Percentiles rank a stretch among this genome's conserved stretches.
These are phyloP conservation scores for Phialocephala subalpina DNA, from an alignment of 2,329 filamentous ascomycete genomes.

Conservation along the genomic window DNA sequence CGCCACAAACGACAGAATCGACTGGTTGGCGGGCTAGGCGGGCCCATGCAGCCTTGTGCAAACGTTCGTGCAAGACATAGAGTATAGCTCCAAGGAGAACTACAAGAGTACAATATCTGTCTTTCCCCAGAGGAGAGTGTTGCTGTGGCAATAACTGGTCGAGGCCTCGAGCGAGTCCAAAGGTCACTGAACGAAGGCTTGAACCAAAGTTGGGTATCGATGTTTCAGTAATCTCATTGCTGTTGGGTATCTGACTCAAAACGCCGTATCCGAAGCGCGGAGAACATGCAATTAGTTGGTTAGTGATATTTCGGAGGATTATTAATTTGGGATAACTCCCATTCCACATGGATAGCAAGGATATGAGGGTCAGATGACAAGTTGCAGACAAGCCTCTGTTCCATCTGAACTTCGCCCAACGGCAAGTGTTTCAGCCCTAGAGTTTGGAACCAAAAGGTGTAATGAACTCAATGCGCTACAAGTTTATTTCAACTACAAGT, in stretches of 20 bases:
- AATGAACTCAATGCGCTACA: background rate
- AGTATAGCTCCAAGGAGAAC: background rate
- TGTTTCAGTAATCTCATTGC: background rate
- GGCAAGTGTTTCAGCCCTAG: background rate
- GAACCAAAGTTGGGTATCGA: background rate
- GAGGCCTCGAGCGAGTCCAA: conserved; percentile 5
- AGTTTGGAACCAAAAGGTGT: background rate
- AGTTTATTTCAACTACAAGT: conserved; percentile 3
- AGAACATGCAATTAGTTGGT: background rate
- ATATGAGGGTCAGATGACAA: conserved; percentile 1
- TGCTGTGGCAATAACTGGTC: background rate
- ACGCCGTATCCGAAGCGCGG: background rate
- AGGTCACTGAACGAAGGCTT: background rate
- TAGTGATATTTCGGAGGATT: background rate
- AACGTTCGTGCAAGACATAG: background rate
- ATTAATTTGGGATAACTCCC: conserved; percentile 3
- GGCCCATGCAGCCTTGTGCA: conserved; percentile 6
- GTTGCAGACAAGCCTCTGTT: background rate
- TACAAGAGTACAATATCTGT: conserved; percentile 6
- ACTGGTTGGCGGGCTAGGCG: background rate
- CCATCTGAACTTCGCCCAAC: background rate
- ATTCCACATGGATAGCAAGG: conserved; percentile 8
- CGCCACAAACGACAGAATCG: conserved; percentile 12
- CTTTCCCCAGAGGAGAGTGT: background rate
- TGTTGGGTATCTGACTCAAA: background rate